Evolutionary conservation across 108 stramenopile species (phyloP).

Genomic region (Cyclostephanos tholiformis): DNA sequence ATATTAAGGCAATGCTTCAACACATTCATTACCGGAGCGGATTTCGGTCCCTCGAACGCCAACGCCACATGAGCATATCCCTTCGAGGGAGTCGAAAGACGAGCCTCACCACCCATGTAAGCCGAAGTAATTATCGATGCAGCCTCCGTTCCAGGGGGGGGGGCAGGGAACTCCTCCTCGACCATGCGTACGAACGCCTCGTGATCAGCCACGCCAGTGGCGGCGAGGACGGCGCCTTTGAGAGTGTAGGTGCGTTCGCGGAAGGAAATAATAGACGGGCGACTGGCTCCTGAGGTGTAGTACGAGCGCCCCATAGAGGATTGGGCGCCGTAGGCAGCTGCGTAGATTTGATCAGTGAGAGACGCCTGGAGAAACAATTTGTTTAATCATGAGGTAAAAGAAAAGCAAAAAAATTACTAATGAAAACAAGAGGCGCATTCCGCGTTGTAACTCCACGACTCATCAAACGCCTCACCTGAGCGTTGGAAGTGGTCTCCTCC

Average conservation of each 20-base stretch:
- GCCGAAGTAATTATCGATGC: slow-evolving; percentile 28
- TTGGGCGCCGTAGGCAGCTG: slow-evolving; percentile 84
- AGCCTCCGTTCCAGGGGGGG: slow-evolving; percentile 29
- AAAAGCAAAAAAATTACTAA: neutral
- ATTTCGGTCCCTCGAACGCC: slow-evolving; percentile 64
- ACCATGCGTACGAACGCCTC: slow-evolving; percentile 79
- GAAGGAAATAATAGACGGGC: slow-evolving; percentile 68
- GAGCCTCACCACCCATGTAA: slow-evolving; percentile 82
- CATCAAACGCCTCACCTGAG: slow-evolving; percentile 44
- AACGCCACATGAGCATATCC: slow-evolving; percentile 86
- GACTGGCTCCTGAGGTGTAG: slow-evolving; percentile 59
- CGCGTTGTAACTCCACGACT: neutral
- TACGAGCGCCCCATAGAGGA: slow-evolving; percentile 79
- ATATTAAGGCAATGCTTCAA: slow-evolving; percentile 67
- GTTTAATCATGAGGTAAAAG: slow-evolving; percentile 9
- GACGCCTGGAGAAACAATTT: slow-evolving; percentile 45
- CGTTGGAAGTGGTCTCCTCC: slow-evolving; percentile 66
- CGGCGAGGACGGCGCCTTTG: slow-evolving; percentile 82
- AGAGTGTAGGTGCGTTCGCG: slow-evolving; percentile 71
- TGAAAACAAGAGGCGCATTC: neutral
- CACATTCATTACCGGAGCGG: slow-evolving; percentile 63
- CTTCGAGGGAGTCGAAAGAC: slow-evolving; percentile 67
- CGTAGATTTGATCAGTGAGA: slow-evolving; percentile 80
- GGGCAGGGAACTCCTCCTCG: slow-evolving; percentile 63
- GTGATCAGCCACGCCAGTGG: slow-evolving; percentile 82